Conservation (phyloP, 352 stramenopile species). For the Globisporangium spiculum region DNA sequence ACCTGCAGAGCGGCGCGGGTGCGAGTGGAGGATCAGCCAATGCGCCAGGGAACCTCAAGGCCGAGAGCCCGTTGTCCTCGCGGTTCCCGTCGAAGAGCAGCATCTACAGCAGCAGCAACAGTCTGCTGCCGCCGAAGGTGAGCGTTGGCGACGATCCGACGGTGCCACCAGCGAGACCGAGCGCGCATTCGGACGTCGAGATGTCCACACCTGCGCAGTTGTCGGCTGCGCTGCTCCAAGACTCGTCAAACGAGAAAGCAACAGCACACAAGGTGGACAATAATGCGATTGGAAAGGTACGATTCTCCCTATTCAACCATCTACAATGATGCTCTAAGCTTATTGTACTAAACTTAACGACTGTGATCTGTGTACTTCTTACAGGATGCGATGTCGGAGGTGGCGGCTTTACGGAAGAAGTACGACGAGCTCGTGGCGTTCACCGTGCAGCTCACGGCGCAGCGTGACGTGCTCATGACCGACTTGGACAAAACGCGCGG, state of each 20-base stretch:
- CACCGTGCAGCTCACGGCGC: constrained; percentile 84
- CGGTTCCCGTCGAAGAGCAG: constrained; percentile 21
- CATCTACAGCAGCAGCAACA: constrained; percentile 30
- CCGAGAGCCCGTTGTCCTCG: constrained; percentile 14
- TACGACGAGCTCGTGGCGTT: constrained; percentile 90
- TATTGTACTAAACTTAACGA: not conserved
- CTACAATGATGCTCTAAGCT: not conserved
- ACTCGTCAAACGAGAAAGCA: constrained; percentile 16
- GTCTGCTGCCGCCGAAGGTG: constrained; percentile 14
- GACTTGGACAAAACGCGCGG: constrained; percentile 79
- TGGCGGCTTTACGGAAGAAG: constrained; percentile 79
- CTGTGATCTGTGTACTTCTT: not conserved
- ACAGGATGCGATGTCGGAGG: constrained; percentile 56
- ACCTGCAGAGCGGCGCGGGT: constrained; percentile 15
- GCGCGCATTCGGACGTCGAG: constrained; percentile 30
- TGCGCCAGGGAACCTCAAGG: constrained; percentile 1
- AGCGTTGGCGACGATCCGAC: constrained; percentile 28
- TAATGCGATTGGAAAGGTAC: constrained; percentile 16
- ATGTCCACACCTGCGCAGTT: constrained; percentile 51
- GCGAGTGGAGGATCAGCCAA: not conserved
- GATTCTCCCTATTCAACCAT: not conserved
- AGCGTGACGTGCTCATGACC: constrained; percentile 81
- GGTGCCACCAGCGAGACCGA: constrained; percentile 35
- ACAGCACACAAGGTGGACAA: constrained; percentile 7
- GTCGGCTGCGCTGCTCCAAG: constrained; percentile 59